Evolutionary conservation across 1,139 yeast species (phyloP).

Genomic region (Sugiyamaella japonica): DNA sequence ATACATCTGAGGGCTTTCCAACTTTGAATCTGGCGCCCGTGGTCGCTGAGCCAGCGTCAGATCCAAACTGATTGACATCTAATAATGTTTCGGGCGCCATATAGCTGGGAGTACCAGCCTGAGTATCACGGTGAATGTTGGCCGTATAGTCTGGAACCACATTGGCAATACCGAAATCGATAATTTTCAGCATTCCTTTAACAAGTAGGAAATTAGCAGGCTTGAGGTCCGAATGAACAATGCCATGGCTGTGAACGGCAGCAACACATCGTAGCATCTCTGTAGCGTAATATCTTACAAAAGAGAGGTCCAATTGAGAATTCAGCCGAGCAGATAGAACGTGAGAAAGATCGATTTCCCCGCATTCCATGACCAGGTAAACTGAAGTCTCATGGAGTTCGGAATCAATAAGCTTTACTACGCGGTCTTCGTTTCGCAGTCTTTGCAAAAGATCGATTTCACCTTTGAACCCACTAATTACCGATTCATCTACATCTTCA

Average conservation of each 20-base stretch:
- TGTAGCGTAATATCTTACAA: conserved; percentile 76
- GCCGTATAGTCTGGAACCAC: conserved; percentile 92
- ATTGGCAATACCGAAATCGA: conserved; percentile 95
- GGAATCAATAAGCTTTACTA: conserved; percentile 75
- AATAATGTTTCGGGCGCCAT: conserved; percentile 97
- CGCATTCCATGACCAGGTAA: conserved; percentile 88
- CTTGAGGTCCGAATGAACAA: conserved; percentile 92
- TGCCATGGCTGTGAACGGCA: conserved; percentile 84
- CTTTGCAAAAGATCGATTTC: conserved; percentile 75
- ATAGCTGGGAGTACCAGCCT: conserved; percentile 93
- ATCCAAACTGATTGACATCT: conserved; percentile 50
- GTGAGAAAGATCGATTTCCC: conserved; percentile 87
- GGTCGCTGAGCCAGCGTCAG: conserved; percentile 26
- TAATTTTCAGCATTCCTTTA: conserved; percentile 77
- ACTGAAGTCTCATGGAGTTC: conserved; percentile 65
- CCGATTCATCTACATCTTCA: conserved; percentile 68
- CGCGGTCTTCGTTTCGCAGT: conserved; percentile 64
- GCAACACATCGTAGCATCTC: conserved; percentile 82
- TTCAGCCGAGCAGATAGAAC: conserved; percentile 62
- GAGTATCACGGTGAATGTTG: conserved; percentile 85
- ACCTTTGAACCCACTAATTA: conserved; percentile 79
- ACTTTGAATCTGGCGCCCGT: conserved; percentile 55
- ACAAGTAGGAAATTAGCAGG: conserved; percentile 95
- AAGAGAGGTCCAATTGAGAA: conserved; percentile 60
- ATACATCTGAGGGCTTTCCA: conserved; percentile 93